Percentiles rank a stretch among this genome's conserved stretches.
These are phyloP conservation scores for Alternaria atra DNA, from an alignment of 2,329 filamentous ascomycete species.

Conservation along the genomic window DNA sequence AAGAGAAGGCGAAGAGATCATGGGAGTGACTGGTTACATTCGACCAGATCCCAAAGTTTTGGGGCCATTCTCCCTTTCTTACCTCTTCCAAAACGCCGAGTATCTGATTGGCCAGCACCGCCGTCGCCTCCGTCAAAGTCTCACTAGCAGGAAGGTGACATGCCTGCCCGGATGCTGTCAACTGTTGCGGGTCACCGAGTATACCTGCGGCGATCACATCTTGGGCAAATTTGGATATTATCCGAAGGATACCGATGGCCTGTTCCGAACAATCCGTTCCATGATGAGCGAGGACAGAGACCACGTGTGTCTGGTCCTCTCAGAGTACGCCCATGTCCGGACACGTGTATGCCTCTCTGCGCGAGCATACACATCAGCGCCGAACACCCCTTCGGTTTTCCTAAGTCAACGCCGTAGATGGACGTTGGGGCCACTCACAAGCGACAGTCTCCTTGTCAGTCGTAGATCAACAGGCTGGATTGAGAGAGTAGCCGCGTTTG, in stretches of 20 bases:
- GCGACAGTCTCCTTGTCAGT: conserved; percentile 5
- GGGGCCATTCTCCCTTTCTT: background rate
- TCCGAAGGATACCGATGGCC: conserved; percentile 5
- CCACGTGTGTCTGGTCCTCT: conserved; percentile 9
- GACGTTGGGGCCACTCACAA: conserved; percentile 14
- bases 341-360: conserved; percentile 9
- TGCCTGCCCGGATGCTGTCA: conserved; percentile 15
- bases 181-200: conserved; percentile 1
- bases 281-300: conserved; percentile 17
- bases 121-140: conserved; percentile 11
- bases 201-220: conserved; percentile 10
- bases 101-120: conserved; percentile 12
- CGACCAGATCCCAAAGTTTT: conserved; percentile 1
- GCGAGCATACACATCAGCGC: conserved; percentile 8
- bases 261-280: conserved; percentile 9
- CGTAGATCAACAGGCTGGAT: conserved; percentile 10
- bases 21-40: conserved; percentile 10
- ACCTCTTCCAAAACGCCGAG: conserved; percentile 13
- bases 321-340: conserved; percentile 8
- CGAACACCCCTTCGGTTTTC: conserved; percentile 1
- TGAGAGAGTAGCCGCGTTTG: conserved; percentile 6
- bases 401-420: conserved; percentile 13
- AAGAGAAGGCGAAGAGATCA: conserved; percentile 8
- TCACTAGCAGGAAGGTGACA: conserved; percentile 12
- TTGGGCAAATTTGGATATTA: conserved; percentile 10